Evolutionary conservation across 768 basidiomycete species (phyloP).

Genomic region (Agaricus blazei): DNA sequence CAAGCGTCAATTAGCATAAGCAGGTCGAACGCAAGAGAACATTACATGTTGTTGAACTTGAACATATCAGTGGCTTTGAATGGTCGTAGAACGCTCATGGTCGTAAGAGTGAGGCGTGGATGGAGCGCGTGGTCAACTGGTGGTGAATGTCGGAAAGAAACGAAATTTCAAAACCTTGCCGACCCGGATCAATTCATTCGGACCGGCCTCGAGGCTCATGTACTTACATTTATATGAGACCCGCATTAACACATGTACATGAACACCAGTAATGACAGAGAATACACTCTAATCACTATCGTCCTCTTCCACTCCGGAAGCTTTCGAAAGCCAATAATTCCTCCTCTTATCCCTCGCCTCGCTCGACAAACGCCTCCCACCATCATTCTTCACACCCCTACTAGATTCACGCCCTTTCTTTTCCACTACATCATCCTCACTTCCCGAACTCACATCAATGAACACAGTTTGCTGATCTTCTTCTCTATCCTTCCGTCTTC

Average conservation of each 20-base stretch:
- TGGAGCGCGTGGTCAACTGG: background rate
- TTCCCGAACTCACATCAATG: constrained; percentile 36
- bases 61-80: constrained; percentile 89
- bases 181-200: constrained; percentile 2
- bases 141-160: constrained; percentile 4
- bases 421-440: constrained; percentile 16
- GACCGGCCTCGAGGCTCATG: background rate
- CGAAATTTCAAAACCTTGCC: background rate
- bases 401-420: constrained; percentile 18
- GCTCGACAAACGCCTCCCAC: constrained; percentile 1
- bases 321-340: constrained; percentile 59
- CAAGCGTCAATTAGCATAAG: background rate
- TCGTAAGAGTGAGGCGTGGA: background rate
- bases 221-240: background rate
- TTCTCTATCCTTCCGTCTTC: constrained; percentile 34
- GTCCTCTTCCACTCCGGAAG: constrained; percentile 24
- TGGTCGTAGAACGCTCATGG: constrained; percentile 84
- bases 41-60: constrained; percentile 88
- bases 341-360: constrained; percentile 28
- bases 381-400: constrained; percentile 9
- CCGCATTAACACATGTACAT: background rate
- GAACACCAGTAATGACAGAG: background rate
- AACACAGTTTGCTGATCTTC: constrained; percentile 41
- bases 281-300: constrained; percentile 10
- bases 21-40: constrained; percentile 3